Evolutionary conservation across 2,329 filamentous ascomycete genomes (phyloP), one percentile per base, ranked within the genome.

Genomic region (Alternaria brassicae): DNA sequence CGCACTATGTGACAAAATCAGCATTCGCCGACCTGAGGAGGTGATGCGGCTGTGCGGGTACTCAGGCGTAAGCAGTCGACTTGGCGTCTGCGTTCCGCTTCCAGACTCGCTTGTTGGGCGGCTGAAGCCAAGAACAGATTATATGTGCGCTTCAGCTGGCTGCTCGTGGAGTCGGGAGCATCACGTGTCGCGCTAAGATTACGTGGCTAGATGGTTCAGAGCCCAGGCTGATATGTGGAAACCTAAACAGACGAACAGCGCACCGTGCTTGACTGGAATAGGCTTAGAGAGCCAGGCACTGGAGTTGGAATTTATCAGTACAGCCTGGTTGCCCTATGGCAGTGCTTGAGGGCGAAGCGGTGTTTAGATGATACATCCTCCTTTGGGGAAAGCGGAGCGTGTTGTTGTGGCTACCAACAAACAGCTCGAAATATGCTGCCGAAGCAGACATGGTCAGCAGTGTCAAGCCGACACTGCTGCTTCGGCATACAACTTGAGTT

Each of bases 11-110:
- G 40, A 53, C n/a, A 28, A 15, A 15, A 28, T 34, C 3, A 41
- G n/a, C 28, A 2, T 28, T 17, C 40, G 32, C 17, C 54, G 32
- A 50, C 19, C 27, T 41, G 8, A 19, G 25, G 34, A 50, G 52
- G 19, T 23, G 32, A n/a, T 21, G 39, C 40, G 52, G 45, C 56
- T 56, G 44, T 50, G 28, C 44, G 34, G 39, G 50, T 49, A 32
- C 36, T 49, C 56, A 59, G 56, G 52, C 25, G 52, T 30, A 59
- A 50, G 27, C 19, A 34, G 39, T 25, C 17, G 8, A 19, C 45
- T 56, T 59, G 52, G 52, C 52, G 21, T 19, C 10, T 19, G 32
- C 9, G 19, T 27, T 47, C 32, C 27, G 41, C 34, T 47, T 21
- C 52, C 13, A 41, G 41, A 41, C 17, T 25, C 32, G 15, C 27